phyloP scores from a whole-genome alignment of 176 grass and related monocot genomes.

The Rhynchospora pubera region DNA sequence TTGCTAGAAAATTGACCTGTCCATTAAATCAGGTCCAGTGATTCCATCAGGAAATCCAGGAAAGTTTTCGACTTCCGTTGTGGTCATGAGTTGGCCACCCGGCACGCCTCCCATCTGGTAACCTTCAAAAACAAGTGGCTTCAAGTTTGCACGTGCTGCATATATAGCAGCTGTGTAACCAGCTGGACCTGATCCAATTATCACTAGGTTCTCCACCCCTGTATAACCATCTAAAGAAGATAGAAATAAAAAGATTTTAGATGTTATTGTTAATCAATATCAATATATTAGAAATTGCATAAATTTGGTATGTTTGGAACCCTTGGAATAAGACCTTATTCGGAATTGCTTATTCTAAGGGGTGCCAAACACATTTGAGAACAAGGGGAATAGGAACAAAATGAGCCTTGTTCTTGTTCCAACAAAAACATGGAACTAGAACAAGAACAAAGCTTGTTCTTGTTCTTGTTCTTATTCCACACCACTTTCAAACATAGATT shows the following conservation, averaged over 20 bases:
- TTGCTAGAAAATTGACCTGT: conserved; percentile 37
- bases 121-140: conserved; percentile 89
- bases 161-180: conserved; percentile 95
- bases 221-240: conserved; percentile 32
- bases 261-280: not conserved
- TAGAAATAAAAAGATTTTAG: not conserved
- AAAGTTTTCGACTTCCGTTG: conserved; percentile 95
- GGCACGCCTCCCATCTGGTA: conserved; percentile 88
- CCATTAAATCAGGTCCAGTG: conserved; percentile 96
- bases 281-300: not conserved
- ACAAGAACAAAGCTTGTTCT: no score
- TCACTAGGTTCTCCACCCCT: conserved; percentile 90
- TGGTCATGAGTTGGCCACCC: conserved; percentile 96
- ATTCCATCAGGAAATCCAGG: conserved; percentile 92
- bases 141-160: conserved; percentile 86
- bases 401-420: no score
- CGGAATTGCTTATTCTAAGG: no score
- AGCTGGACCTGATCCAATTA: conserved; percentile 87
- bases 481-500: no score
- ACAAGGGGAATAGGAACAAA: no score
- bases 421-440: no score
- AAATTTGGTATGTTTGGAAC: no score
- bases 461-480: no score
- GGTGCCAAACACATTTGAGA: no score
- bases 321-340: no score